A percentile compares a stretch with the other conserved stretches of the same genome.
Conservation (phyloP, 2,329 filamentous ascomycete species). For the Xylaria multiplex region DNA sequence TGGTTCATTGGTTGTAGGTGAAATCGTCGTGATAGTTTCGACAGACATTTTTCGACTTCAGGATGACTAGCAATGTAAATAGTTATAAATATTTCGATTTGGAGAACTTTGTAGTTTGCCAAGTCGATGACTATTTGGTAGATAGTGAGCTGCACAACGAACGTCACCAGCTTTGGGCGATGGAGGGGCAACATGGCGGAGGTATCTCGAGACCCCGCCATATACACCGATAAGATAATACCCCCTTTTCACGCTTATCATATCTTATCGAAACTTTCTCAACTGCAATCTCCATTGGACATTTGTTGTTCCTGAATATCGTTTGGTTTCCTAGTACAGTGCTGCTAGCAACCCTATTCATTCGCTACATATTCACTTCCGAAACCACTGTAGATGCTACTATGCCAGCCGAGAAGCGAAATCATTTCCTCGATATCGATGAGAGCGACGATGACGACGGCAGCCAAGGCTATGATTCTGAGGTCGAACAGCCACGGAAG, state of each 20-base stretch:
- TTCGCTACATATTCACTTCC: not conserved
- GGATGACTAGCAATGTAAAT: not conserved
- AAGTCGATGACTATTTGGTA: not conserved
- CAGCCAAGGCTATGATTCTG: constrained; percentile 72
- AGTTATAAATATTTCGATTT: not conserved
- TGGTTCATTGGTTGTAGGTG: constrained; percentile 86
- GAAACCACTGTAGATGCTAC: constrained; percentile 10
- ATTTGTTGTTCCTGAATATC: constrained; percentile 13
- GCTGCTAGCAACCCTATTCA: not conserved
- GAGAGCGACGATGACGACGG: constrained; percentile 71
- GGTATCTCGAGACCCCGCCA: constrained; percentile 28
- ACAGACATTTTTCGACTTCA: constrained; percentile 63
- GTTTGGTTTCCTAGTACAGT: not conserved
- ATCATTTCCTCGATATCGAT: constrained; percentile 73
- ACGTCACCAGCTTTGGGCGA: constrained; percentile 21
- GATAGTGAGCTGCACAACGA: not conserved
- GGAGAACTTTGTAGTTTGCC: not conserved
- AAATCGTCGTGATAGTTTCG: constrained; percentile 80
- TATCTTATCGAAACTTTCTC: constrained; percentile 21
- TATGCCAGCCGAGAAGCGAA: constrained; percentile 76
- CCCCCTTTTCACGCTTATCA: constrained; percentile 10
- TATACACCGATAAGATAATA: constrained; percentile 25
- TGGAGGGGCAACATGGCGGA: constrained; percentile 28
- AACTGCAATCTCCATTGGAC: constrained; percentile 1
- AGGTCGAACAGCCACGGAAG: constrained; percentile 70